Conservation (phyloP, 2,329 filamentous ascomycete species). For the Alternaria gansuensis region DNA sequence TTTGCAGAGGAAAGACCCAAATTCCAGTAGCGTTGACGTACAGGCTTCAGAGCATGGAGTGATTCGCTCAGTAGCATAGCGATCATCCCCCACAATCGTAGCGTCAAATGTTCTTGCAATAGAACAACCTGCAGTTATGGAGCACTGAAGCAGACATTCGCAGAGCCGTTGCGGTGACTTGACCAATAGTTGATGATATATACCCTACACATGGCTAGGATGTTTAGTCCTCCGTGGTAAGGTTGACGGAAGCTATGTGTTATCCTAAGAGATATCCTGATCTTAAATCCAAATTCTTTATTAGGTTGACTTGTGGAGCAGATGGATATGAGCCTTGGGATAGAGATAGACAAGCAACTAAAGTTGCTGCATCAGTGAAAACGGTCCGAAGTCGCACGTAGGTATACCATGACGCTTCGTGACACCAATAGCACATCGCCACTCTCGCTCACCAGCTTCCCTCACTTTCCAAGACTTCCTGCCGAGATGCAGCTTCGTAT, state of each 20-base stretch:
- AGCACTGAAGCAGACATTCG: background rate
- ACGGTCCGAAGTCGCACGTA: background rate
- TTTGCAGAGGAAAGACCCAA: background rate
- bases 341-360: background rate
- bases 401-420: background rate
- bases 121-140: background rate
- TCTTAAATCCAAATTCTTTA: background rate
- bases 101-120: too few relatives aligned
- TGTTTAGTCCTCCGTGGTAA: background rate
- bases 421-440: background rate
- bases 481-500: slow-evolving; percentile 27
- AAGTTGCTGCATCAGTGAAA: background rate
- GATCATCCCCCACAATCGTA: too few relatives aligned
- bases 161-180: background rate
- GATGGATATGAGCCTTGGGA: background rate
- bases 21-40: background rate
- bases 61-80: background rate
- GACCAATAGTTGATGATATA: too few relatives aligned
- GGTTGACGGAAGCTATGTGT: background rate
- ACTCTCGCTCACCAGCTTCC: slow-evolving; percentile 1
- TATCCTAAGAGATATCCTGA: background rate
- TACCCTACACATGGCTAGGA: too few relatives aligned
- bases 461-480: slow-evolving; percentile 20
- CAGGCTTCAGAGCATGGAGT: background rate
- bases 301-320: background rate